These are phyloP conservation scores for Tricholoma flavovirens DNA, from an alignment of 768 basidiomycete species.

Conservation along the genomic window DNA sequence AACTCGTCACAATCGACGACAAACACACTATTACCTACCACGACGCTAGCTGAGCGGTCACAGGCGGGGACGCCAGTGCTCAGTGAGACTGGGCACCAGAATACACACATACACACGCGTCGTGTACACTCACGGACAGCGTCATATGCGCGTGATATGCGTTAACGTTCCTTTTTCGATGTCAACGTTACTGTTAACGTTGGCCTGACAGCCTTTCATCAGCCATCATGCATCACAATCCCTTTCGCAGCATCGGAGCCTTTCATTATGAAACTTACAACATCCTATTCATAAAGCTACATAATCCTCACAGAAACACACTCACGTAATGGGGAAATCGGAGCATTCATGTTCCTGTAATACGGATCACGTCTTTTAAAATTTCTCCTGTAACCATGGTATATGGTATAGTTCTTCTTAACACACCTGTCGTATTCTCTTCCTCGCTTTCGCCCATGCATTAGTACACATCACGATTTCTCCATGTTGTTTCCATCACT, in stretches of 20 bases:
- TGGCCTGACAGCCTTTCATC: slow-evolving; percentile 2
- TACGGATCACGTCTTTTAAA: background rate
- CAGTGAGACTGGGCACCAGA: slow-evolving; percentile 24
- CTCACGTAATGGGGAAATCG: background rate
- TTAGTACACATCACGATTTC: background rate
- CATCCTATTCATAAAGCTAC: background rate
- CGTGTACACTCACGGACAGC: slow-evolving; percentile 10
- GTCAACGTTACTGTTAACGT: slow-evolving; percentile 1
- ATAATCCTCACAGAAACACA: background rate
- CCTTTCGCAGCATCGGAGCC: background rate
- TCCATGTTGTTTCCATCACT: background rate
- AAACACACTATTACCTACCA: slow-evolving; percentile 37
- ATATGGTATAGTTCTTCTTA: background rate
- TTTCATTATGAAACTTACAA: background rate
- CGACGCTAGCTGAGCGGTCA: slow-evolving; percentile 45
- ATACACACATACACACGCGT: slow-evolving; percentile 16
- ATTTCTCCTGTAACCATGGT: no score
- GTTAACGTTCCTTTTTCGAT: background rate
- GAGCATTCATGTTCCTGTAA: background rate
- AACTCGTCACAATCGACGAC: slow-evolving; percentile 36
- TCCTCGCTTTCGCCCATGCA: background rate
- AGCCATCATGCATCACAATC: background rate
- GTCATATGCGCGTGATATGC: background rate
- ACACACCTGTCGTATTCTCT: background rate
- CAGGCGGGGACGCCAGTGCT: slow-evolving; percentile 38